A percentile compares a stretch with the other conserved stretches of the same genome.
These are phyloP conservation scores for Backusella tarrabulga DNA, from an alignment of 192 early-diverging fungal species.

Conservation along the genomic window DNA sequence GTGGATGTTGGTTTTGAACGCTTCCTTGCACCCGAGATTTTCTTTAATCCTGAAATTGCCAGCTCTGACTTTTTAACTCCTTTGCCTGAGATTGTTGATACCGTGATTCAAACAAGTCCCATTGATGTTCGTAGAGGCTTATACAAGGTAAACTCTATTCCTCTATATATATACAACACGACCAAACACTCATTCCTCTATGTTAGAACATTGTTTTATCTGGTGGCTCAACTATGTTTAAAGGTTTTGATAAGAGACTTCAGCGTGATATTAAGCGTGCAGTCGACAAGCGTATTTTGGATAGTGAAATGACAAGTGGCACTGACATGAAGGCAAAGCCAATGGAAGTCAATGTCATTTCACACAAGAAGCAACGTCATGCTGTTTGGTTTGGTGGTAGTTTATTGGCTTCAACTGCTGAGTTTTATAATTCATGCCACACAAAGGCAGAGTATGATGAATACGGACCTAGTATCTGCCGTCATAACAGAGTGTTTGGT, in stretches of 20 bases:
- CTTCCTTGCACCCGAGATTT: constrained; percentile 90
- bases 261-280: constrained; percentile 93
- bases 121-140: constrained; percentile 96
- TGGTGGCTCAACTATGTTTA: constrained; percentile 99
- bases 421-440: constrained; percentile 92
- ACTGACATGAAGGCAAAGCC: constrained; percentile 57
- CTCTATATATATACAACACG: too few species aligned
- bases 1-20: too few species aligned
- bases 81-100: constrained; percentile 94
- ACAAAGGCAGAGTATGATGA: constrained; percentile 98
- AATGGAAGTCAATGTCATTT: constrained; percentile 95
- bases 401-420: constrained; percentile 86
- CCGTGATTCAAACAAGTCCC: constrained; percentile 93
- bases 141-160: constrained; percentile 52
- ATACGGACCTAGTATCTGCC: constrained; percentile 90
- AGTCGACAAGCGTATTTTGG: constrained; percentile 70
- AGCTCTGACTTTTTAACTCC: constrained; percentile 96
- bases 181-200: too few species aligned
- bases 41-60: constrained; percentile 98
- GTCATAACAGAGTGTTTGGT: constrained; percentile 91
- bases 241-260: constrained; percentile 92
- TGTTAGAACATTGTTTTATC: constrained; percentile 95
- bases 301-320: constrained; percentile 75
- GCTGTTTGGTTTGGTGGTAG: constrained; percentile 99
- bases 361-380: constrained; percentile 97